Evolutionary conservation across 2,329 filamentous ascomycete species (phyloP).

Genomic region (Colletotrichum cordylinicola): DNA sequence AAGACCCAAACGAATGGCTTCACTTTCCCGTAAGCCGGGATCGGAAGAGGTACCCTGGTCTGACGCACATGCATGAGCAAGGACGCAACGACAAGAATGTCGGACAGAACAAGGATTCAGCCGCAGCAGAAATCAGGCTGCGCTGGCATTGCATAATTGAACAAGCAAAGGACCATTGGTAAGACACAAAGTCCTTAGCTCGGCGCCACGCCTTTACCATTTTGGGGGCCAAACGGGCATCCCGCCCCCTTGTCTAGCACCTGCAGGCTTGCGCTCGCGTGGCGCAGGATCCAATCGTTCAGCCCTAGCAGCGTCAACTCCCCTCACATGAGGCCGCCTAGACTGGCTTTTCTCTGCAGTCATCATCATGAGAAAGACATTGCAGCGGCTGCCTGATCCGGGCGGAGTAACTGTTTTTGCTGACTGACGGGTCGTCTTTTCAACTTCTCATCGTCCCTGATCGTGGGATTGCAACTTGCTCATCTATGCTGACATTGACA

Average conservation of each 20-base stretch:
- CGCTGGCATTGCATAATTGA: constrained; percentile 13
- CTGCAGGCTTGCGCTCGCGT: constrained; percentile 7
- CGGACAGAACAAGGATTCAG: background rate
- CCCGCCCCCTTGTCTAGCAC: background rate
- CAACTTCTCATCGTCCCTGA: background rate
- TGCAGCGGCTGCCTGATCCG: background rate
- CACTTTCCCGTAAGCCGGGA: background rate
- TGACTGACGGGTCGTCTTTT: background rate
- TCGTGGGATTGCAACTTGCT: background rate
- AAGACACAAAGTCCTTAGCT: background rate
- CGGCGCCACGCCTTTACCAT: background rate
- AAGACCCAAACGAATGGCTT: background rate
- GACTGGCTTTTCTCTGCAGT: background rate
- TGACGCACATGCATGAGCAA: background rate
- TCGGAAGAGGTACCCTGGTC: background rate
- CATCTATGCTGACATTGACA: background rate
- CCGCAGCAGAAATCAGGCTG: background rate
- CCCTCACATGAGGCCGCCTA: background rate
- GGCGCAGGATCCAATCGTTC: constrained; percentile 3
- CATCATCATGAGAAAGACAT: background rate
- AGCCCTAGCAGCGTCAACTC: constrained; percentile 1
- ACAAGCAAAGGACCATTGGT: background rate
- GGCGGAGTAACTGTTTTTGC: background rate
- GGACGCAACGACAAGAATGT: background rate
- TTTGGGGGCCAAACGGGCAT: background rate